phyloP scores from a whole-genome alignment of 768 basidiomycete genomes.

The Hebeloma cylindrosporum region DNA sequence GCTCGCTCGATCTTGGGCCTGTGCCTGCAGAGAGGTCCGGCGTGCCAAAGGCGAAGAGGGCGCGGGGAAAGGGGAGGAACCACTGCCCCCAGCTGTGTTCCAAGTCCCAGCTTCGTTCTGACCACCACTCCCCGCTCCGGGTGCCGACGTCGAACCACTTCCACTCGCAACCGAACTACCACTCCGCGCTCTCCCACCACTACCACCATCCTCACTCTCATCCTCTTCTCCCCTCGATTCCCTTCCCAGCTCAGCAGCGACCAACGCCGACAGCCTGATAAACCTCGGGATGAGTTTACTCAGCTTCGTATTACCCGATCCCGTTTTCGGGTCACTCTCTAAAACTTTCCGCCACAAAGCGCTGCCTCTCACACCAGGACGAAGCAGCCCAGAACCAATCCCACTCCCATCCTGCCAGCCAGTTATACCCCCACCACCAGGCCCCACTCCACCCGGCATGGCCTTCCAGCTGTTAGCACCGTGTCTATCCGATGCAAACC shows the following conservation, averaged over 20 bases:
- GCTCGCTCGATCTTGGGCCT: constrained; percentile 19
- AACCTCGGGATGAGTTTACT: constrained; percentile 70
- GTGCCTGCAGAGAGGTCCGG: constrained; percentile 2
- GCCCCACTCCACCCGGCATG: constrained; percentile 34
- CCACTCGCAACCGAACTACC: constrained; percentile 15
- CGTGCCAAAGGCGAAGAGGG: constrained; percentile 15
- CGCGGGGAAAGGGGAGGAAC: constrained; percentile 9
- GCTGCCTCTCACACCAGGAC: constrained; percentile 55
- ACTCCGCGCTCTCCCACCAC: too few species aligned
- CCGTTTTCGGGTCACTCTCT: constrained; percentile 30
- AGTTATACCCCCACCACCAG: constrained; percentile 52
- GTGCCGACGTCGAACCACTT: constrained; percentile 13
- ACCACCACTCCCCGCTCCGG: constrained; percentile 6
- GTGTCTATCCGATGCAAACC: constrained; percentile 12
- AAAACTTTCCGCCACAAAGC: constrained; percentile 52
- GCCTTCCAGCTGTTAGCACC: constrained; percentile 29
- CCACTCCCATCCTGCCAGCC: constrained; percentile 79
- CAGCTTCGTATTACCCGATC: constrained; percentile 62
- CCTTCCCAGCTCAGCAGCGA: constrained; percentile 73
- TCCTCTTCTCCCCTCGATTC: constrained; percentile 64
- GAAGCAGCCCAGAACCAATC: constrained; percentile 66
- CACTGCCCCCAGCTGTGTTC: background rate
- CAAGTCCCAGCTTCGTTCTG: background rate
- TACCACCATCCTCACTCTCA: constrained; percentile 29
- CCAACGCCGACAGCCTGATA: constrained; percentile 73